A percentile compares a stretch with the other conserved stretches of the same genome.
These are phyloP conservation scores for Pleurotus pulmonarius DNA, from an alignment of 768 basidiomycete species.

Conservation along the genomic window DNA sequence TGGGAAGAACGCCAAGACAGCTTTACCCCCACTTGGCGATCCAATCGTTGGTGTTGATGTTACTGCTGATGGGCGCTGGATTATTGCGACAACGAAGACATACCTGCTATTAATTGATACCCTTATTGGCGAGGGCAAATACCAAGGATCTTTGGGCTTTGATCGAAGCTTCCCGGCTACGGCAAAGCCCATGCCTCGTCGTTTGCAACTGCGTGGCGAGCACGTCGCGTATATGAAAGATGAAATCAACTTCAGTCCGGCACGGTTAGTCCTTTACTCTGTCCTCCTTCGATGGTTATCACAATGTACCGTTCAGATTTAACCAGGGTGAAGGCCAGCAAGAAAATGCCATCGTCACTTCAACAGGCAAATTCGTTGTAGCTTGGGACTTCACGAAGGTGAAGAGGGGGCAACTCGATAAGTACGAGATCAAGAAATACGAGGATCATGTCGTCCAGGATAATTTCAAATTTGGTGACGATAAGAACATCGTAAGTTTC, in stretches of 20 bases:
- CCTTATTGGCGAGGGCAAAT: slow-evolving; percentile 86
- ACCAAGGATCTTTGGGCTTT: slow-evolving; percentile 81
- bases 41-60: slow-evolving; percentile 94
- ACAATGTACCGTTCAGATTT: slow-evolving; percentile 53
- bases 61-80: slow-evolving; percentile 89
- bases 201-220: slow-evolving; percentile 84
- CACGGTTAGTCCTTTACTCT: slow-evolving; percentile 53
- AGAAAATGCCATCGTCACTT: slow-evolving; percentile 95
- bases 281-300: background rate
- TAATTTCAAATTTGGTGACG: slow-evolving; percentile 96
- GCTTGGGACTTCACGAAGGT: slow-evolving; percentile 98
- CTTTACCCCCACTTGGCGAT: slow-evolving; percentile 90
- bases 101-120: slow-evolving; percentile 95
- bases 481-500: slow-evolving; percentile 86
- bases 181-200: slow-evolving; percentile 86
- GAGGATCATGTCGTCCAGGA: slow-evolving; percentile 95
- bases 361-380: slow-evolving; percentile 86
- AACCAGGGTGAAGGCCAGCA: slow-evolving; percentile 85
- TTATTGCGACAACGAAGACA: slow-evolving; percentile 93
- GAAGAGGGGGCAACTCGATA: slow-evolving; percentile 86
- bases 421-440: slow-evolving; percentile 96
- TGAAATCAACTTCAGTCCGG: slow-evolving; percentile 85
- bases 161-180: slow-evolving; percentile 94
- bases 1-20: slow-evolving; percentile 99
- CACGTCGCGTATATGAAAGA: slow-evolving; percentile 95